Evolutionary conservation across 371 early-diverging fungal species (phyloP).

Genomic region (Actinomortierella ambigua): DNA sequence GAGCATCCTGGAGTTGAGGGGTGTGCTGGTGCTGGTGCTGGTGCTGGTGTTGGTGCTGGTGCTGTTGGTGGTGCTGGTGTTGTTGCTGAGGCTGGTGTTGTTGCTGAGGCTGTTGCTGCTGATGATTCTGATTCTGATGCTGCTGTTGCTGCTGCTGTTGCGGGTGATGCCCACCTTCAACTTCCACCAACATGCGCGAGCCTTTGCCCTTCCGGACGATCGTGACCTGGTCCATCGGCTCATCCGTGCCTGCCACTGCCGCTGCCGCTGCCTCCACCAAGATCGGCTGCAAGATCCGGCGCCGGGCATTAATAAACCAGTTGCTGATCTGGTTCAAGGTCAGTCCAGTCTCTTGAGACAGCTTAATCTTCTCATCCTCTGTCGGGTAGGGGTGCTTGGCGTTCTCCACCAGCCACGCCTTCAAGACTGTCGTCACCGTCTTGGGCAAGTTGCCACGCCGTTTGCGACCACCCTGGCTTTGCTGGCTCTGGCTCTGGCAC

Average conservation of each 20-base stretch:
- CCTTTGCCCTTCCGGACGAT: constrained; percentile 46
- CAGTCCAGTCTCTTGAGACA: constrained; percentile 68
- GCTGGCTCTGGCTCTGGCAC: too few species aligned
- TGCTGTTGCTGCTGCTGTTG: too few species aligned
- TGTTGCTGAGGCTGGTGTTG: too few species aligned
- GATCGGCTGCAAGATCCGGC: constrained; percentile 63
- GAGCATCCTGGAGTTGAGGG: too few species aligned
- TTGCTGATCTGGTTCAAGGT: constrained; percentile 82
- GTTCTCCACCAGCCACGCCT: constrained; percentile 76
- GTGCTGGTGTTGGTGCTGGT: too few species aligned
- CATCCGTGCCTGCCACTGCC: constrained; percentile 44
- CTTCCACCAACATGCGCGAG: constrained; percentile 45
- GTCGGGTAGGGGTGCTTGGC: constrained; percentile 83
- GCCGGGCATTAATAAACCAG: constrained; percentile 90
- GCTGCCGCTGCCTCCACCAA: constrained; percentile 36
- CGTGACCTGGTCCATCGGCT: constrained; percentile 39
- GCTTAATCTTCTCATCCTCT: constrained; percentile 73
- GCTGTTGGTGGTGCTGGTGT: too few species aligned
- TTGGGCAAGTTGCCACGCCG: constrained; percentile 68
- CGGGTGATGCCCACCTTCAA: neutral
- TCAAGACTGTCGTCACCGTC: constrained; percentile 66
- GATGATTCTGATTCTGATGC: too few species aligned
- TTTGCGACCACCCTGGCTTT: constrained; percentile 13
- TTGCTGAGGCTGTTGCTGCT: too few species aligned
- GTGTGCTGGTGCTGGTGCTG: too few species aligned